Base-by-base conservation (phyloP, 2,329 filamentous ascomycete species). In the Ascochyta lentis region DNA sequence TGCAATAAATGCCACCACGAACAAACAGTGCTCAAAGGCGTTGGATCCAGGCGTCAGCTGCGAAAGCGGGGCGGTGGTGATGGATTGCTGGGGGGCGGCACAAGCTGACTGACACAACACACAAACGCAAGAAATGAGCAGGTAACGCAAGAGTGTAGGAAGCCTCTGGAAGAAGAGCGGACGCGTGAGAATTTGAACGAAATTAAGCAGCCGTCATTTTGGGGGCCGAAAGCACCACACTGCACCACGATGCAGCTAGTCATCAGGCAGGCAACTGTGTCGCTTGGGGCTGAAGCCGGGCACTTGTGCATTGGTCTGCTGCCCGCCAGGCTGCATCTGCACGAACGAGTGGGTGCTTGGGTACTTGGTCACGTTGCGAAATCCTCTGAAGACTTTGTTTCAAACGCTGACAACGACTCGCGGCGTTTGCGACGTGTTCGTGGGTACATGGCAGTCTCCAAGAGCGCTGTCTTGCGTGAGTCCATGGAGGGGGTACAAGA, bases 171-270 rank as follows among this genome's bases (percentile, higher is more conserved):
- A 51, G 58, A 58, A 60, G 53, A 49, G 66, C 64, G 56, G 61
- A 54, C 54, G 49, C 48, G 52, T 43, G 58, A 50, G 56, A 51
- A 63, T 67, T 64, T 64, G 58, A 67, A 60, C 50, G 62, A 64
- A 61, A 39, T 47, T 57, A 43, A 47, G 47, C 29, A 50, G 55
- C 54, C 51, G 56, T 47, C 45, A 45, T 45, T 54, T 60, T 68
- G 59, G 66, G 66, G 66, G 65, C 62, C 61, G 56, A 63, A 67
- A 62, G 43, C 55, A 61, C 58, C 23, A 56, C 48, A 51, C 42
- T 56, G 54, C 54, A 57, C 34, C 44, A 58, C 58, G 60, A 67
- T 61, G 63, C 61, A 64, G 66, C 66, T 69, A 69, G 65, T 69
- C 64, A 66, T 66, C 66, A 69, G 66, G 65, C 64, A 67, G 61